Evolutionary conservation across 805 yeast genomes (phyloP), one percentile per base, ranked within the genome.

Genomic region (Starmerella floricola): DNA sequence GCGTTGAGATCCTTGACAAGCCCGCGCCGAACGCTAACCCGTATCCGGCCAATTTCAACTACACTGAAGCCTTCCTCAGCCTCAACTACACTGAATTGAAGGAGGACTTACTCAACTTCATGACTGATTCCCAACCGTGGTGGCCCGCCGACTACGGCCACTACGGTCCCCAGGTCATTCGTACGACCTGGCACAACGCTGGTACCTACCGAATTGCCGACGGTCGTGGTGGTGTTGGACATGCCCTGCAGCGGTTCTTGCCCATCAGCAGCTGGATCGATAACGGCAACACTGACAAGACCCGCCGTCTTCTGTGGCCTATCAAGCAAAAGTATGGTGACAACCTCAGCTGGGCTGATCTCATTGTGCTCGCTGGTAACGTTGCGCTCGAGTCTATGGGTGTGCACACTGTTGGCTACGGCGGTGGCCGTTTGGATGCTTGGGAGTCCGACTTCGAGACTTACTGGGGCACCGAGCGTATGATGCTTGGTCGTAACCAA

Each of bases 91-190:
- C 31, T 30, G 45, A 39, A 36, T 34, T 48, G 17, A 48, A 48
- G 43, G 19, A 20, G 21, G 51, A 48, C 34, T 26, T 48, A 3
- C 16, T 17, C 20, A 26, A 39, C 29, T 41, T 30, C 38, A 35
- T 48, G 49, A 42, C 47, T 6, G 37, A 31, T n/a, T 40, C 45
- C 17, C 51, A 48, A 41, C 32, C 36, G 15, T 48, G 49, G 49
- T 48, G 51, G 51, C 51, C 51, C 15, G 49, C 49, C 16, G 51
- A 48, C 35, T 48, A 48, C 37, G 51, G 51, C 20, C 34, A 41
- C 41, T 48, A 48, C 33, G 51, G 45, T n/a, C 51, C 51, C n/a
- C 49, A 38, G 35, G 26, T 45, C 31, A 34, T 48, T 24, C 51
- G 51, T 21, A 40, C 47, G 16, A 21, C 44, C 4, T 48, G 51